A percentile compares a stretch with the other conserved stretches of the same genome.
phyloP scores from a whole-genome alignment of 2,329 filamentous ascomycete species.

The Massarina eburnea region DNA sequence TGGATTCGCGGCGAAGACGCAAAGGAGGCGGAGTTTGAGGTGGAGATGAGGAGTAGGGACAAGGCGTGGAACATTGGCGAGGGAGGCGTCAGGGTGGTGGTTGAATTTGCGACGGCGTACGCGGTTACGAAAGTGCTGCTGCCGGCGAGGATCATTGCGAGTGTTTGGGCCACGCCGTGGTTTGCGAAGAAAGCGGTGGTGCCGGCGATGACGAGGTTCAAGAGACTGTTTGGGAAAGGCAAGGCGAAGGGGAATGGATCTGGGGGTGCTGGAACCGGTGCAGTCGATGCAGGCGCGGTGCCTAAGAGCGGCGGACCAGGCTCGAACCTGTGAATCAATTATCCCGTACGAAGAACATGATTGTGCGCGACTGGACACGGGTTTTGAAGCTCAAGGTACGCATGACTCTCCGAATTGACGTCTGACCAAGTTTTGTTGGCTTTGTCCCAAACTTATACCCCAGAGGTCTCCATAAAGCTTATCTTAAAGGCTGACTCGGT shows the following conservation, averaged over 20 bases:
- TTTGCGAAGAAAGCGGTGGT: constrained; percentile 62
- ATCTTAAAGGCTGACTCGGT: no score
- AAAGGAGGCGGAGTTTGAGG: constrained; percentile 47
- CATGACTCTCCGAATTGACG: no score
- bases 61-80: constrained; percentile 44
- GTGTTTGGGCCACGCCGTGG: constrained; percentile 89
- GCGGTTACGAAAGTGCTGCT: constrained; percentile 84
- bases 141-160: constrained; percentile 73
- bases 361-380: no score
- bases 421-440: no score
- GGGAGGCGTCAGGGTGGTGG: constrained; percentile 56
- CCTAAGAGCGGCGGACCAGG: constrained; percentile 23
- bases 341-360: no score
- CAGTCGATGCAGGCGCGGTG: constrained; percentile 33
- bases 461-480: no score
- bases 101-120: constrained; percentile 84
- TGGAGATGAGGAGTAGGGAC: constrained; percentile 35
- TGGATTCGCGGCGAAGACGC: constrained; percentile 68
- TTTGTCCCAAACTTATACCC: no score
- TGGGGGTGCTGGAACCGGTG: constrained; percentile 38
- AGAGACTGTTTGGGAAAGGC: constrained; percentile 42
- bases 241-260: constrained; percentile 19
- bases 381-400: no score
- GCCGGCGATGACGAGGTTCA: constrained; percentile 34
- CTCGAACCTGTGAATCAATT: background rate